Conservation (phyloP, 441 rosid genomes). For the Bocquillonia castaneifolia region DNA sequence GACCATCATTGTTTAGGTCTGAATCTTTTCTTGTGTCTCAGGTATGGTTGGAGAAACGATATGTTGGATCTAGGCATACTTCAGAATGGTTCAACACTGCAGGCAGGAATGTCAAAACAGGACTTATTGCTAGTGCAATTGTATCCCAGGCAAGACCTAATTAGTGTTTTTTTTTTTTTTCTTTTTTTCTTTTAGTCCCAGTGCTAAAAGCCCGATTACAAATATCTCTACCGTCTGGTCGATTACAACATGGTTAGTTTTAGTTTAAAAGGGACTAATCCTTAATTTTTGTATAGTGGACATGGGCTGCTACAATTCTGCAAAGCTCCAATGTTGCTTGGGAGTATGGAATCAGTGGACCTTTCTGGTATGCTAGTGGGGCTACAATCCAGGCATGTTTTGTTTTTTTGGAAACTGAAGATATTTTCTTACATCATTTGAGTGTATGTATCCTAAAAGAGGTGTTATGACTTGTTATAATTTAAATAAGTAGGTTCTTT, state of each 20-base stretch:
- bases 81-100: conserved; percentile 99
- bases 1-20: too few relatives aligned
- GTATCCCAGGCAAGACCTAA: conserved; percentile 70
- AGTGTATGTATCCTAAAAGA: too few relatives aligned
- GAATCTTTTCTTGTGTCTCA: too few relatives aligned
- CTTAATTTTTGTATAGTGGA: conserved; percentile 57
- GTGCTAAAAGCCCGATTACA: too few relatives aligned
- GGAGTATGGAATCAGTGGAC: conserved; percentile 90
- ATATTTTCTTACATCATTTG: background rate
- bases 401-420: background rate
- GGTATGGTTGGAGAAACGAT: conserved; percentile 92
- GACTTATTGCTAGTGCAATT: conserved; percentile 90
- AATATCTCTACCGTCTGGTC: too few relatives aligned
- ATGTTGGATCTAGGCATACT: conserved; percentile 77
- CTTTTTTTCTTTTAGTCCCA: too few relatives aligned
- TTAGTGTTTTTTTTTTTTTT: too few relatives aligned
- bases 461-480: background rate
- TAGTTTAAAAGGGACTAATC: too few relatives aligned
- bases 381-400: conserved; percentile 71
- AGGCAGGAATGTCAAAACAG: conserved; percentile 90
- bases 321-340: conserved; percentile 98
- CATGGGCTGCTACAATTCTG: conserved; percentile 91
- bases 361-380: conserved; percentile 97
- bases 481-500: conserved; percentile 45
- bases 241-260: too few relatives aligned